A percentile compares a stretch with the other conserved stretches of the same genome.
Evolutionary conservation across 495 filamentous ascomycete genomes (phyloP).

Genomic region (Penicillium malachiteum): DNA sequence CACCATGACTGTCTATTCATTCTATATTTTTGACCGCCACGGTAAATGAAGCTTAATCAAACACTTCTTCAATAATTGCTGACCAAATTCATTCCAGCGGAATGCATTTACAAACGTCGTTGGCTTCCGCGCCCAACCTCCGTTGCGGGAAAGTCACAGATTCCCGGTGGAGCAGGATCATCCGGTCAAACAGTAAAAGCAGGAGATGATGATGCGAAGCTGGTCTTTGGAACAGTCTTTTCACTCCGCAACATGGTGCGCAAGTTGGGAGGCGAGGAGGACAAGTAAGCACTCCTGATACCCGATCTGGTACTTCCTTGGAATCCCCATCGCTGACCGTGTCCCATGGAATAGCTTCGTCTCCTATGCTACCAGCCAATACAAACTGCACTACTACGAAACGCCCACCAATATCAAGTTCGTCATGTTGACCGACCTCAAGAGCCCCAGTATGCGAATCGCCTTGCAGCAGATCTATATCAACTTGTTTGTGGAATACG

Average conservation of each 20-base stretch:
- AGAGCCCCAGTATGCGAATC: slow-evolving; percentile 83
- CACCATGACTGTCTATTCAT: slow-evolving; percentile 87
- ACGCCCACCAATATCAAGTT: slow-evolving; percentile 93
- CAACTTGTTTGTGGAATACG: slow-evolving; percentile 94
- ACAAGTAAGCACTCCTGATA: slow-evolving; percentile 51
- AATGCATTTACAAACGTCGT: slow-evolving; percentile 92
- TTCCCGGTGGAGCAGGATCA: slow-evolving; percentile 28
- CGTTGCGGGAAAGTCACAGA: slow-evolving; percentile 37
- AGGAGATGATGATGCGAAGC: slow-evolving; percentile 85
- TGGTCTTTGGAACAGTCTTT: slow-evolving; percentile 96
- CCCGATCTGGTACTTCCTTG: not conserved
- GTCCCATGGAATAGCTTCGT: slow-evolving; percentile 63
- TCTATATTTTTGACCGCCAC: slow-evolving; percentile 98
- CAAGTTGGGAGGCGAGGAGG: slow-evolving; percentile 87
- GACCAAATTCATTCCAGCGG: slow-evolving; percentile 55
- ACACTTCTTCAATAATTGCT: slow-evolving; percentile 11
- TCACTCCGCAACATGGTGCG: slow-evolving; percentile 94
- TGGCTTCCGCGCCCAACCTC: slow-evolving; percentile 60
- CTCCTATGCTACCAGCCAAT: slow-evolving; percentile 83
- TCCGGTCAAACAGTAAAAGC: slow-evolving; percentile 52
- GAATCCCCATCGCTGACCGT: not conserved
- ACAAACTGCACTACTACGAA: slow-evolving; percentile 99
- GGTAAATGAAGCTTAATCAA: slow-evolving; percentile 51
- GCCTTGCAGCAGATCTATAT: slow-evolving; percentile 98
- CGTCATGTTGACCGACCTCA: slow-evolving; percentile 92